phyloP scores from a whole-genome alignment of 306 rosid species.

The Casuarina equisetifolia region DNA sequence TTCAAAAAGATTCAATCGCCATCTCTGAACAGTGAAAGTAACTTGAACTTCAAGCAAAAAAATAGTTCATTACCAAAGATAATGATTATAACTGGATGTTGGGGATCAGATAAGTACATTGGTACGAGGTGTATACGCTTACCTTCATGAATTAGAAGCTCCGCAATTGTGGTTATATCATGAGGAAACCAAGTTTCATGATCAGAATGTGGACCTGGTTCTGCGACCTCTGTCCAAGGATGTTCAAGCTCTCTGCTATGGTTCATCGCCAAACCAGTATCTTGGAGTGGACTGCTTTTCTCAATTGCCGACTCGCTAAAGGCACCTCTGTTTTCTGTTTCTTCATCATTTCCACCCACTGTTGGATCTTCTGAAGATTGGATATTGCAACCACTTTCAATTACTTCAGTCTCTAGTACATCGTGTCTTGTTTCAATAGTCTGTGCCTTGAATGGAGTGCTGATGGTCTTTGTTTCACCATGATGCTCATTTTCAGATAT shows the following conservation, averaged over 20 bases:
- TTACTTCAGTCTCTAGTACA: slow-evolving; percentile 34
- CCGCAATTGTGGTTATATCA: slow-evolving; percentile 24
- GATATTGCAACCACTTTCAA: slow-evolving; percentile 24
- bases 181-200: slow-evolving; percentile 37
- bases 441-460: slow-evolving; percentile 23
- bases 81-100: not conserved
- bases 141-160: slow-evolving; percentile 49
- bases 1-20: slow-evolving; percentile 15
- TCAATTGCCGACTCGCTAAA: slow-evolving; percentile 22
- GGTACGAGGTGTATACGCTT: slow-evolving; percentile 2
- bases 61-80: not conserved
- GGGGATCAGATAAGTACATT: slow-evolving; percentile 1
- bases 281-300: slow-evolving; percentile 33
- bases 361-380: slow-evolving; percentile 23
- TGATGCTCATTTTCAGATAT: slow-evolving; percentile 25
- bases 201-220: slow-evolving; percentile 10
- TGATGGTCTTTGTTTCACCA: slow-evolving; percentile 36
- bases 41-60: not conserved
- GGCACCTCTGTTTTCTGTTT: slow-evolving; percentile 12
- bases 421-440: slow-evolving; percentile 30
- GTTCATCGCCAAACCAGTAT: slow-evolving; percentile 18
- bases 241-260: slow-evolving; percentile 28
- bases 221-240: slow-evolving; percentile 3
- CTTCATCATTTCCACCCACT: slow-evolving; percentile 26
- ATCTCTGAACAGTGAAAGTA: not conserved